Evolutionary conservation across 306 rosid genomes (phyloP).

Genomic region (Cucumis cinereus): DNA sequence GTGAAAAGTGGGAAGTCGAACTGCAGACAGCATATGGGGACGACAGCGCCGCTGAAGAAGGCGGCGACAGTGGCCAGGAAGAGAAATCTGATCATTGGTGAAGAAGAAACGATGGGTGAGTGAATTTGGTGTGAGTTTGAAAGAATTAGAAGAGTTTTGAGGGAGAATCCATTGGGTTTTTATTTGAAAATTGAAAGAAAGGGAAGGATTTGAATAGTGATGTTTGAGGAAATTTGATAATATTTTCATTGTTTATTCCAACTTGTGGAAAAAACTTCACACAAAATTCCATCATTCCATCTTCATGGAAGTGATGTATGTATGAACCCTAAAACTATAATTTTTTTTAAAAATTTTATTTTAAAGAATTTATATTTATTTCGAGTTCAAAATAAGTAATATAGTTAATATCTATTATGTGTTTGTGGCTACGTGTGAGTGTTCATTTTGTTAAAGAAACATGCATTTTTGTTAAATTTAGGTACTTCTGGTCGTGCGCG

Average conservation of each 20-base stretch:
- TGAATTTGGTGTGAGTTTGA: not conserved
- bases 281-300: not conserved
- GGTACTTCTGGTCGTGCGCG: no score
- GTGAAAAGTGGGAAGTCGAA: conserved; percentile 14
- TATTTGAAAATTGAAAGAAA: not conserved
- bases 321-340: no score
- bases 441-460: no score
- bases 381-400: no score
- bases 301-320: not conserved
- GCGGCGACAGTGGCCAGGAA: not conserved
- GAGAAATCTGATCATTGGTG: not conserved
- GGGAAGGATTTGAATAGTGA: not conserved
- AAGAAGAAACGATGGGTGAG: not conserved
- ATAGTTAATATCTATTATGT: no score
- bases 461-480: no score
- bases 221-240: not conserved
- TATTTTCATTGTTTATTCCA: not conserved
- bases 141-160: not conserved
- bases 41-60: not conserved
- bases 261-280: not conserved
- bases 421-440: no score
- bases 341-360: no score
- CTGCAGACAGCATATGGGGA: conserved; percentile 6
- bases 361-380: no score
- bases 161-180: not conserved